Conservation (phyloP, 805 yeast genomes). For the Cyberlindnera samutprakarnensis region DNA sequence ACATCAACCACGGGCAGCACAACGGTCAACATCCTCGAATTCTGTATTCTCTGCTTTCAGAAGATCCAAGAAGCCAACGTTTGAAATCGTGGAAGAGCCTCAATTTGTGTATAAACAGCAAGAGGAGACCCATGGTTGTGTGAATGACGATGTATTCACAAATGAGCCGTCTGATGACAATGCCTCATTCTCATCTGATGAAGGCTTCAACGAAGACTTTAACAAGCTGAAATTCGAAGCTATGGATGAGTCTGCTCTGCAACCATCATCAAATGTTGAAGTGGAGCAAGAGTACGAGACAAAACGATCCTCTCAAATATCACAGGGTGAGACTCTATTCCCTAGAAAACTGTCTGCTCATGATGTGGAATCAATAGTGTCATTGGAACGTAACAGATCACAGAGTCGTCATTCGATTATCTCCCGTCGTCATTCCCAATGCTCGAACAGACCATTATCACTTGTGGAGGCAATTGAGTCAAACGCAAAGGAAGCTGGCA, state of each 20-base stretch:
- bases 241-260: not conserved
- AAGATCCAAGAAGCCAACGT: conserved; percentile 8
- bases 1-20: conserved; percentile 10
- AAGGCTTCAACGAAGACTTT: conserved; percentile 21
- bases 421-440: conserved; percentile 18
- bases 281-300: too few relatives aligned
- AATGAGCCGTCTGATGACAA: conserved; percentile 1
- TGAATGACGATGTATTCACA: not conserved
- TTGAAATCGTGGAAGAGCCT: too few relatives aligned
- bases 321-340: conserved; percentile 53
- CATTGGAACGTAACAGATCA: conserved; percentile 59
- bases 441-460: conserved; percentile 6
- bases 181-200: conserved; percentile 10
- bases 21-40: conserved; percentile 19
- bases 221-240: conserved; percentile 10
- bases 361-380: conserved; percentile 69
- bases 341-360: conserved; percentile 60
- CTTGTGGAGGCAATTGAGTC: conserved; percentile 26
- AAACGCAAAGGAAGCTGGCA: conserved; percentile 39
- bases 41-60: conserved; percentile 22
- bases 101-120: too few relatives aligned
- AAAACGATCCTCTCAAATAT: conserved; percentile 11
- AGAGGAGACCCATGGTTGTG: too few relatives aligned
- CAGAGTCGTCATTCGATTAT: conserved; percentile 34
- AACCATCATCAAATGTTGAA: not conserved